Evolutionary conservation across 2,329 filamentous ascomycete genomes (phyloP).

Genomic region (Dothistroma septosporum): DNA sequence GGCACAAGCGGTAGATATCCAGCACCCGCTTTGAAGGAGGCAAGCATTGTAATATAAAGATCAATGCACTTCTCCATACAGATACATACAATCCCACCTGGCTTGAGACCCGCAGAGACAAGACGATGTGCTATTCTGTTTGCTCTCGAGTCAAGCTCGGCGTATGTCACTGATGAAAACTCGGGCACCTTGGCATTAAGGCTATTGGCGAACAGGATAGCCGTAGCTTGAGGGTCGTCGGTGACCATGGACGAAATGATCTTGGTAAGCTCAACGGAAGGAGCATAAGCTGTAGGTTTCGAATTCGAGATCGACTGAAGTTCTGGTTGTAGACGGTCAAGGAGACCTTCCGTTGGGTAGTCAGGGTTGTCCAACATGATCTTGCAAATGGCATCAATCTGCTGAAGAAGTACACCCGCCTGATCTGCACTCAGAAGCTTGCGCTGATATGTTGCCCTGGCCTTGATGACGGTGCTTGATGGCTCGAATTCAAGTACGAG

Average conservation of each 20-base stretch:
- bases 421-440: constrained; percentile 54
- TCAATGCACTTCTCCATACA: constrained; percentile 69
- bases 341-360: constrained; percentile 33
- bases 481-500: constrained; percentile 75
- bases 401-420: constrained; percentile 53
- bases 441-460: constrained; percentile 54
- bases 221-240: constrained; percentile 51
- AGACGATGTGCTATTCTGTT: constrained; percentile 62
- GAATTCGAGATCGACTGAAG: constrained; percentile 43
- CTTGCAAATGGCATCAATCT: constrained; percentile 55
- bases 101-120: constrained; percentile 41
- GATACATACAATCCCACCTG: constrained; percentile 63
- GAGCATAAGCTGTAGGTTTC: constrained; percentile 25
- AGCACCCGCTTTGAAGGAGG: constrained; percentile 67
- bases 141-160: constrained; percentile 58
- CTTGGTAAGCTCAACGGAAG: constrained; percentile 34
- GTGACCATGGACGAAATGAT: constrained; percentile 54
- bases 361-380: constrained; percentile 41
- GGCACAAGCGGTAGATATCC: constrained; percentile 78
- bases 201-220: constrained; percentile 60
- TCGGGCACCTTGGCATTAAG: constrained; percentile 39
- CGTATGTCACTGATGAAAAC: constrained; percentile 56
- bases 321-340: constrained; percentile 22
- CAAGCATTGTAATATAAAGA: constrained; percentile 71
- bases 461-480: constrained; percentile 40